phyloP scores from a whole-genome alignment of 305 asterid genomes.

The Euphrasia arctica region DNA sequence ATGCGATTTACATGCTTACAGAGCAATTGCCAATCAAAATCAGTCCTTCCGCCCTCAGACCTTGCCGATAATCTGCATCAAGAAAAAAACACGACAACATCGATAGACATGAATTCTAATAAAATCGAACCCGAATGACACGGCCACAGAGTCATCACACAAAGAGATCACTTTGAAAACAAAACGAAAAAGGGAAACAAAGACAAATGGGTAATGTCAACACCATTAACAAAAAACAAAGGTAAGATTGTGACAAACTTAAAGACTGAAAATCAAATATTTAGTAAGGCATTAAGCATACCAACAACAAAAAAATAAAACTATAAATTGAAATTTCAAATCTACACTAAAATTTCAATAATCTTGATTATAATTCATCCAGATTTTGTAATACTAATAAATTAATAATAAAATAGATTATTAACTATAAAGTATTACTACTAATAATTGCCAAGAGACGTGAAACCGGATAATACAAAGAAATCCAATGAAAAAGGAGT shows the following conservation, averaged over 20 bases:
- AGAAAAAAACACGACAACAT: too few relatives aligned
- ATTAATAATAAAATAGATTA: background rate
- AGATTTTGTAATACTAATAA: background rate
- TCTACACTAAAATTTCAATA: conserved; percentile 5
- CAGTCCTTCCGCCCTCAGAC: too few relatives aligned
- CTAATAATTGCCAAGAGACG: background rate
- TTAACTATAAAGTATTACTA: too few relatives aligned
- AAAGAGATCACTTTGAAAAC: conserved; percentile 79
- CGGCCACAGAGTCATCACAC: conserved; percentile 97
- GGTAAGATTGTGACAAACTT: background rate
- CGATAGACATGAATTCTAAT: too few relatives aligned
- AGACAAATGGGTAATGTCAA: conserved; percentile 22
- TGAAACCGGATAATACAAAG: conserved; percentile 14
- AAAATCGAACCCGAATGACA: too few relatives aligned
- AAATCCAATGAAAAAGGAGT: conserved; percentile 10
- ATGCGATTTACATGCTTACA: too few relatives aligned
- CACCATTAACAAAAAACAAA: conserved; percentile 11
- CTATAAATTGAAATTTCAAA: conserved; percentile 11
- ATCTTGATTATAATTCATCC: background rate
- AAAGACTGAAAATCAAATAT: conserved; percentile 4
- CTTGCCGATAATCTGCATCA: too few relatives aligned
- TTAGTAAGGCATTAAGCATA: background rate
- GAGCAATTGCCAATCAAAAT: too few relatives aligned
- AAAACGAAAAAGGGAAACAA: conserved; percentile 1
- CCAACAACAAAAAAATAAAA: conserved; percentile 2